A percentile compares a stretch with the other conserved stretches of the same genome.
phyloP scores from a whole-genome alignment of 2,329 filamentous ascomycete species.

The Penicillium palitans region DNA sequence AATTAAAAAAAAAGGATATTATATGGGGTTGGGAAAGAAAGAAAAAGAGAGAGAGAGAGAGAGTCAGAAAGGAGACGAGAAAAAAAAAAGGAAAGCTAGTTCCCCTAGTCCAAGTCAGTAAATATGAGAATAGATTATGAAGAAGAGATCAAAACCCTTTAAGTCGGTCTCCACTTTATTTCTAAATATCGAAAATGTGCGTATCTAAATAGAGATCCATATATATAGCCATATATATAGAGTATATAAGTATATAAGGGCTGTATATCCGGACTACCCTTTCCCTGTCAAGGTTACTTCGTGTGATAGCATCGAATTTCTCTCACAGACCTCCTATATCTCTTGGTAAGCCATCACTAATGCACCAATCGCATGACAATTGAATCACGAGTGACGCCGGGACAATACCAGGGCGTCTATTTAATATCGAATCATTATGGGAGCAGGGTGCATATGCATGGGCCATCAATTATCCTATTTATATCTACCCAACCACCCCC shows the following conservation, averaged over 20 bases:
- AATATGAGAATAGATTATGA: background rate
- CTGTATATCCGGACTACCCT: too few species aligned
- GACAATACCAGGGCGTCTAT: background rate
- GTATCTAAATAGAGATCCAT: background rate
- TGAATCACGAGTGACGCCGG: conserved; percentile 18
- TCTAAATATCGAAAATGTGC: background rate
- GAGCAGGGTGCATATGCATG: conserved; percentile 1
- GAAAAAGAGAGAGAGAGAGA: background rate
- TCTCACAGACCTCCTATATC: conserved; percentile 4
- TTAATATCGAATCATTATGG: conserved; percentile 1
- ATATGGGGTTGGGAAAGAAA: background rate
- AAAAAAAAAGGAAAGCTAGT: conserved; percentile 6
- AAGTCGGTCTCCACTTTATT: conserved; percentile 10
- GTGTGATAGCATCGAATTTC: conserved; percentile 7
- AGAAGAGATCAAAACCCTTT: conserved; percentile 1
- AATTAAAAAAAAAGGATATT: background rate
- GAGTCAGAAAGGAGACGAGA: background rate
- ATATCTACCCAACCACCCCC: conserved; percentile 12
- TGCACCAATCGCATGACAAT: conserved; percentile 25
- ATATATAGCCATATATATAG: too few species aligned
- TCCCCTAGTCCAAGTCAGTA: background rate
- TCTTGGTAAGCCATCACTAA: conserved; percentile 2
- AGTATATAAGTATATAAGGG: too few species aligned
- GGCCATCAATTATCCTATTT: conserved; percentile 13
- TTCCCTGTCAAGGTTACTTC: too few species aligned